Evolutionary conservation across 106 monocot genomes (phyloP), one percentile per base, ranked within the genome.

Genomic region (Amphibolis antarctica): DNA sequence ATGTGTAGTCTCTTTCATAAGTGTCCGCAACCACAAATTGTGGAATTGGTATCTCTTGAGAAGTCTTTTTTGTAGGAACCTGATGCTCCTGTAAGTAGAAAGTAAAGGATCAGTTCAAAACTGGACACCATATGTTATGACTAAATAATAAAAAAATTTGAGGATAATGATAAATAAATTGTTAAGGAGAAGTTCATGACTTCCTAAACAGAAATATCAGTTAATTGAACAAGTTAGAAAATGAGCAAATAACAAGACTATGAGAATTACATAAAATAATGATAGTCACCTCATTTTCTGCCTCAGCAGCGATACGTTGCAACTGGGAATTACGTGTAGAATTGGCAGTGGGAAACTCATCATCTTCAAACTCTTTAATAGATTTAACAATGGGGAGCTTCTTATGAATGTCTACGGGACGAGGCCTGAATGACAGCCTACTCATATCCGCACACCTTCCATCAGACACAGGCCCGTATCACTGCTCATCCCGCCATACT

Each of bases 351-450:
- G 83, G 68, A 12, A 44, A 15, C 4, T 86, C 98, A 61, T 98
- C 96, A 64, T 99, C 98, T 57, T 99, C 98, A 65, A 99, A 85
- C 45, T 99, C 98, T 78, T 91, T 85, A 21, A 87, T 65, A 28
- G 91, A 91, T 66, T 85, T 91, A 43, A 99, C 68, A 66, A 99
- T 84, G 1, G 80, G 86, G 13, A 99, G 84, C 80, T 88, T 99
- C 78, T 99, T 99, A 74, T 99, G 90, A 50, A 99, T 91, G 76
- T 99, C 98, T 53, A 99, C 82, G 21, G 98, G 98, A 27, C 98
- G 91, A 65, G 98, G 98, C 83, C 98, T 78, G 67, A 99, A 79
- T 60, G 87, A 87, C 59, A 80, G 76, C 75, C 98, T 88, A 82
- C 85, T 94, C 93, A 94, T 93, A 62, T 79, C 85, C 75, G 59